phyloP scores from a whole-genome alignment of 768 basidiomycete genomes.

The Clavaria fumosa region DNA sequence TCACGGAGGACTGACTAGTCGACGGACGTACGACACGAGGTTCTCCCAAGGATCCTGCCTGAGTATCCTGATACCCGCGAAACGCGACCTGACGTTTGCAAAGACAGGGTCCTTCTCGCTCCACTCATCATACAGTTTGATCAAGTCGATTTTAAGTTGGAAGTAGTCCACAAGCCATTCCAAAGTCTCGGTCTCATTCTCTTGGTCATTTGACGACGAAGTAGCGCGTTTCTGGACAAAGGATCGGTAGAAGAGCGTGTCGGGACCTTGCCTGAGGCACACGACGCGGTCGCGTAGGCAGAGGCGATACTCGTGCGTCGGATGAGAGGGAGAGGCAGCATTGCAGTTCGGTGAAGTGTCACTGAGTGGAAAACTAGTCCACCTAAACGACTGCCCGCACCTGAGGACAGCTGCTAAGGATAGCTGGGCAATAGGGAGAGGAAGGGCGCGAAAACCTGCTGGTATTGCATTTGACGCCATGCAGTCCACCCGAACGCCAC shows the following conservation, averaged over 20 bases:
- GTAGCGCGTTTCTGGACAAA: conserved; percentile 38
- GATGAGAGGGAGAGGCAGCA: conserved; percentile 10
- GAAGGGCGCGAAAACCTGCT: conserved; percentile 26
- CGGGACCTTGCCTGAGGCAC: conserved; percentile 61
- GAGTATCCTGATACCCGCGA: conserved; percentile 73
- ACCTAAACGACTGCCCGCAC: conserved; percentile 80
- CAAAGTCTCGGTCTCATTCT: conserved; percentile 48
- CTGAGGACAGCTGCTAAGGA: conserved; percentile 65
- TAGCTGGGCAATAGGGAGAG: conserved; percentile 50
- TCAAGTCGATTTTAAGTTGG: conserved; percentile 65
- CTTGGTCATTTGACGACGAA: conserved; percentile 18
- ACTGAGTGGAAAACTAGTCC: conserved; percentile 41
- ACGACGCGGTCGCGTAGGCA: conserved; percentile 73
- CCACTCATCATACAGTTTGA: conserved; percentile 65
- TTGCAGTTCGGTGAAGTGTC: conserved; percentile 10
- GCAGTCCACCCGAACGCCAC: not conserved
- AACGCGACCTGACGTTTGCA: conserved; percentile 39
- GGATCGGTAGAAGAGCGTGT: conserved; percentile 55
- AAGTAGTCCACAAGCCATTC: conserved; percentile 78
- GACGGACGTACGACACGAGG: conserved; percentile 63
- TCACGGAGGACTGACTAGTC: not conserved
- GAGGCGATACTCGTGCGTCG: conserved; percentile 57
- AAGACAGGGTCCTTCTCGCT: conserved; percentile 60
- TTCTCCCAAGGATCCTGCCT: conserved; percentile 96
- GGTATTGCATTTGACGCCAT: not conserved